Evolutionary conservation across 129 eudicot species (phyloP), one percentile per base, ranked within the genome.

Genomic region (Flaveria ramosissima): DNA sequence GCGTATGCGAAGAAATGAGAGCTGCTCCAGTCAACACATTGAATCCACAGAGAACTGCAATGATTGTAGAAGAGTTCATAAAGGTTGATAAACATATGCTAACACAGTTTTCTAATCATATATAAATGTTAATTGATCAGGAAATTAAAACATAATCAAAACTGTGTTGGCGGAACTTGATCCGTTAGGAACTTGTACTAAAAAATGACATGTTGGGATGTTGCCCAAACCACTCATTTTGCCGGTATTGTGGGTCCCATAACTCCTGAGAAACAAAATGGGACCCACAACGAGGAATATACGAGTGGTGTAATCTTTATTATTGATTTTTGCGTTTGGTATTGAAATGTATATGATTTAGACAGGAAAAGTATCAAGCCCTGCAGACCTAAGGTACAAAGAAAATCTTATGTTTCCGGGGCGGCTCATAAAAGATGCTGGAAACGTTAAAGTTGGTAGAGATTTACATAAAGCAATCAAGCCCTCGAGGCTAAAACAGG

Each of bases 381-480:
- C 98, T 20, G 98, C 89, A 48, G 97, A 94, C 84, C 78, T 94
- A 70, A 87, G 98, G 81, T 91, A 87, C 88, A 79, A 60, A 70
- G 97, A 91, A 89, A 92, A 91, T 78, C 92, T 94, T 52, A n/a
- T 94, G 9, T 93, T 88, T 80, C 98, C 98, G 0, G 89, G 96
- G 32, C 77, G 92, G 20, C 84, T 94, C 19, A 86, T 94, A 76
- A 88, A 86, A 78, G 98, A 84, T 52, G 92, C 97, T 43, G 98
- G 98, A 63, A 87, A 79, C 41, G 97, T 94, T 21, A 91, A 81
- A 81, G 96, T 94, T 52, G 94, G 98, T 70, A 76, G 96, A 81
- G 81, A 81, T 74, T 75, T 94, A 42, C 84, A 81, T 65, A 82
- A 72, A 78, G 93, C 87, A 55, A 74, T 89, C 56, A 87, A 79